Evolutionary conservation across 1,139 yeast species (phyloP), one percentile per base, ranked within the genome.

Genomic region (Hyphopichia burtonii): DNA sequence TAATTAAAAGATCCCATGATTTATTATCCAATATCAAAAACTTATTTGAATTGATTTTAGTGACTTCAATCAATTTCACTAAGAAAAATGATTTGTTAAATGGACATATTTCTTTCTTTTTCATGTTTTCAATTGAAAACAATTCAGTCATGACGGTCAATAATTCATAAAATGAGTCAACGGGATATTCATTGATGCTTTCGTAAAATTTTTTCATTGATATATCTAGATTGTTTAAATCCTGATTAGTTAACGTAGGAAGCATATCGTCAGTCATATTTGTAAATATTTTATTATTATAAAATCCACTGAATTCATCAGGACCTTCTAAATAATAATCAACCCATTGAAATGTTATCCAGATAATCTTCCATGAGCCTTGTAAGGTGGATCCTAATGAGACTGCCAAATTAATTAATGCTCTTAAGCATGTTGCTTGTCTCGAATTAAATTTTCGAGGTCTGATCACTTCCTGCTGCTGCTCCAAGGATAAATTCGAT

Each of bases 271-370:
- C 66, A 3, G 57, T 50, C 16, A 49, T 44, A 31, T 44, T 48
- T 23, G 54, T 59, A 36, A 46, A 46, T 8, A 33, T 36, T 34
- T 56, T 61, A 37, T 48, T 50, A 37, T 54, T 56, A 19, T 39
- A 37, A 41, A 38, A 46, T 8, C 61, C 61, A 45, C 65, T 63
- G 41, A 50, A 65, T 35, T 70, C 70, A 27, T 86, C 80, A 1
- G 86, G 81, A 0, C 93, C 90, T 53, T 81, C 68, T 32, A 84
- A 51, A 56, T 71, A 76, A 62, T 80, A 78, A 52, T 82, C 76
- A 48, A 81, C 70, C 96, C 96, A 78, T 64, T 87, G 96, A 42
- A 91, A 70, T 0, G 95, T 77, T 10, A 78, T 73, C 58, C 89
- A 71, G 11, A 89, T 65, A 22, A 81, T 74, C 16, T 65, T 62